These are phyloP conservation scores for Trebouxia sp. DNA, from an alignment of 139 green algal species.

Conservation along the genomic window DNA sequence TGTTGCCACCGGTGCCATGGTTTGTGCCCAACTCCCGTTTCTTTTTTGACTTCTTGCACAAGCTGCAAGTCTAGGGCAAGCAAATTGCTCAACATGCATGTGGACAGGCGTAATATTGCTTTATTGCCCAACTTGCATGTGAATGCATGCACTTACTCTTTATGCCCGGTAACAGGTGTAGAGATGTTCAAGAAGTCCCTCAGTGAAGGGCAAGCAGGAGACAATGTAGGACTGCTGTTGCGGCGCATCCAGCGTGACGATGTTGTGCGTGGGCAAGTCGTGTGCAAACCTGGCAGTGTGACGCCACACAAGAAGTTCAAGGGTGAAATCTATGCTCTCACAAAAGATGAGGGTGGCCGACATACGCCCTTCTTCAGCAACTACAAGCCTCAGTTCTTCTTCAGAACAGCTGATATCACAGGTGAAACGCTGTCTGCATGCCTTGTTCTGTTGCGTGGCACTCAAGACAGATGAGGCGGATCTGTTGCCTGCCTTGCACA, in stretches of 20 bases:
- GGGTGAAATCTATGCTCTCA: constrained; percentile 90
- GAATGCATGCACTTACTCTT: too few relatives aligned
- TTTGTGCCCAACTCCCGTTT: too few relatives aligned
- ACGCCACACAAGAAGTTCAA: constrained; percentile 81
- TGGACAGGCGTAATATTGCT: too few relatives aligned
- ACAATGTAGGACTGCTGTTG: constrained; percentile 97
- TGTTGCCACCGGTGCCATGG: too few relatives aligned
- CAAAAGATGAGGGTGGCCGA: constrained; percentile 97
- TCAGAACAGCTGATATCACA: constrained; percentile 95
- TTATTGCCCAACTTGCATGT: too few relatives aligned
- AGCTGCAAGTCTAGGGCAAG: too few relatives aligned
- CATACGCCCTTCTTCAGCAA: constrained; percentile 99
- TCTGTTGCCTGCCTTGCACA: too few relatives aligned
- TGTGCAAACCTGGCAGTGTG: constrained; percentile 85
- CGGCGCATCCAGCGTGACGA: constrained; percentile 95
- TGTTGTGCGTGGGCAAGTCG: constrained; percentile 87
- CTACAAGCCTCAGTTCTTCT: constrained; percentile 98
- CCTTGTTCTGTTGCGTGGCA: too few relatives aligned
- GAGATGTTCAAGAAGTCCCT: constrained; percentile 99
- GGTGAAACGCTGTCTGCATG: too few relatives aligned
- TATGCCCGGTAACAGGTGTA: constrained; percentile 71
- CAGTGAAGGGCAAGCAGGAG: constrained; percentile 89
- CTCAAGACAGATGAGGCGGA: too few relatives aligned
- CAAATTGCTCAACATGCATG: too few relatives aligned
- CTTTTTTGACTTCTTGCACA: too few relatives aligned